Percentiles rank a stretch among this genome's conserved stretches.
Conservation (phyloP, 768 basidiomycete genomes). For the Boletus sp. region DNA sequence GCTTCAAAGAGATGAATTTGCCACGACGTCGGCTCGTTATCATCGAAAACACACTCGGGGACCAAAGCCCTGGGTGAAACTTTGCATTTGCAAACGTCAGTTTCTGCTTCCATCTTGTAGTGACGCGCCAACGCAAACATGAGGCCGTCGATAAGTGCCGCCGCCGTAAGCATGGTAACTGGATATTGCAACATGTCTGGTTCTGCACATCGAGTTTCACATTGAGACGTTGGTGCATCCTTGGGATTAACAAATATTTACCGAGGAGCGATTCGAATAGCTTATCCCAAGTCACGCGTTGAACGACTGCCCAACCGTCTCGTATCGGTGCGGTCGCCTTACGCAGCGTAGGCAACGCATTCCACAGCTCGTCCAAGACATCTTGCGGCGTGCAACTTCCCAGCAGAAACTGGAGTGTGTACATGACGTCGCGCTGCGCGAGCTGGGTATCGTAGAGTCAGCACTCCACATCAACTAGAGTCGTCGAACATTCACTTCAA, state of each 20-base stretch:
- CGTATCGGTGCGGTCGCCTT: slow-evolving; percentile 32
- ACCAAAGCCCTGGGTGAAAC: neutral
- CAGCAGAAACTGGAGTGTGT: slow-evolving; percentile 44
- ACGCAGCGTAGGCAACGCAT: slow-evolving; percentile 50
- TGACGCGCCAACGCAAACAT: slow-evolving; percentile 36
- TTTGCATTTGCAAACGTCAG: slow-evolving; percentile 2
- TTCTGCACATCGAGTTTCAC: slow-evolving; percentile 32
- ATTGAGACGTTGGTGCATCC: neutral
- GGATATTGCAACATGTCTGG: slow-evolving; percentile 52
- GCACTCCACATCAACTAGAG: neutral
- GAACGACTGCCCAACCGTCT: slow-evolving; percentile 46
- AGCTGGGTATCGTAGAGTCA: slow-evolving; percentile 31
- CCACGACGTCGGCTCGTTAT: slow-evolving; percentile 7
- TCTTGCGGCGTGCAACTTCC: slow-evolving; percentile 50
- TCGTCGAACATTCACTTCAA: slow-evolving; percentile 45
- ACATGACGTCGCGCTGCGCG: slow-evolving; percentile 55
- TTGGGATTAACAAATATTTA: neutral
- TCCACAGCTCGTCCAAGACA: slow-evolving; percentile 57
- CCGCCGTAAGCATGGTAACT: slow-evolving; percentile 50
- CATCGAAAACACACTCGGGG: neutral
- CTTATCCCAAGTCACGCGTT: slow-evolving; percentile 46
- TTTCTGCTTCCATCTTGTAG: slow-evolving; percentile 32
- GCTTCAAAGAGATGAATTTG: slow-evolving; percentile 12
- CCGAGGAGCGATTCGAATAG: slow-evolving; percentile 46
- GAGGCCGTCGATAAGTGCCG: slow-evolving; percentile 48